Base-by-base conservation (phyloP, 495 filamentous ascomycete species). In the Astrothelium subdiscretum region DNA sequence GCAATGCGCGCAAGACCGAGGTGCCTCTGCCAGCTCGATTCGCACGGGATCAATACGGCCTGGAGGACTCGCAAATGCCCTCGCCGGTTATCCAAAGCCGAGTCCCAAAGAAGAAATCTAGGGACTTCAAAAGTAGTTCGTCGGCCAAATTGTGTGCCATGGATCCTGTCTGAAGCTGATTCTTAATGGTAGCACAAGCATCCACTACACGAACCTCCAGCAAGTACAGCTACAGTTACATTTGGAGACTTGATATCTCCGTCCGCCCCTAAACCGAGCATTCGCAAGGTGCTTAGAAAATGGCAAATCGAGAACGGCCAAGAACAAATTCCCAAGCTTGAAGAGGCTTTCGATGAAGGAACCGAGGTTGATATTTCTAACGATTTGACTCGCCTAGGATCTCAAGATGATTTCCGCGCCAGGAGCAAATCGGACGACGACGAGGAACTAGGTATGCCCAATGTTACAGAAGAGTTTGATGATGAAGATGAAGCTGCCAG, bases 221-320 rank as follows among this genome's bases (percentile, higher is more conserved):
- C n/a, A n/a, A n/a, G n/a, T n/a, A n/a, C n/a, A n/a, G n/a, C n/a
- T n/a, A n/a, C n/a, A n/a, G n/a, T 3, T n/a, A 29, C 48, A 10
- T 27, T 27, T 27, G 24, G 22, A 26, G 48, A 12, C 60, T 18
- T 32, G 35, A 8, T 31, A 13, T 57, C 48, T 35, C 26, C 22
- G 20, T 11, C 18, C 13, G n/a, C 43, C 15, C n/a, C 20, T 20
- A 29, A 48, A 15, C 8, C 10, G 13, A 20, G 65, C 20, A 74
- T 77, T 32, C 75, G 76, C 40, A 58, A 73, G 40, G 71, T 67
- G 24, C 66, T 77, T 0, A 63, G 62, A 57, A 51, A 63, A 57
- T 76, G 73, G 75, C 73, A 78, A 65, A 65, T 70, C 32, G 42
- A 67, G 26, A 63, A 70, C 57, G 72, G 69, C 57, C 26, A 63